phyloP scores from a whole-genome alignment of 257 asterid species.

The Paraleonurus japonicus region DNA sequence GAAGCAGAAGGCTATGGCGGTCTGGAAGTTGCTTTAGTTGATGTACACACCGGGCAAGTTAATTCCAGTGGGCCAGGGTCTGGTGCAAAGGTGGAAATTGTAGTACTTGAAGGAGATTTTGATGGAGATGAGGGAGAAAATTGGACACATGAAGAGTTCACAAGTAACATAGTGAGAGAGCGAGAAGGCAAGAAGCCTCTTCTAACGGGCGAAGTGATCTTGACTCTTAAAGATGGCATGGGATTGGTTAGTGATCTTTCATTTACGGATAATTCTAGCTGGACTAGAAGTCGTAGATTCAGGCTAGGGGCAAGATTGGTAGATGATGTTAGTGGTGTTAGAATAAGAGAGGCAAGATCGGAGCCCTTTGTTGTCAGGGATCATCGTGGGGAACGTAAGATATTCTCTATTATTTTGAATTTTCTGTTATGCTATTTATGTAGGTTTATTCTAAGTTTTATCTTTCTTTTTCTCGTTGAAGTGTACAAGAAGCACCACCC shows the following conservation, averaged over 20 bases:
- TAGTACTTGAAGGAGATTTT: slow-evolving; percentile 88
- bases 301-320: slow-evolving; percentile 73
- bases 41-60: slow-evolving; percentile 55
- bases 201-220: slow-evolving; percentile 60
- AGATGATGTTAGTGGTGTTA: slow-evolving; percentile 50
- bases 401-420: not conserved
- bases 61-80: slow-evolving; percentile 53
- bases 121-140: slow-evolving; percentile 56
- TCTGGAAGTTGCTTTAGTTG: slow-evolving; percentile 60
- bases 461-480: slow-evolving; percentile 14
- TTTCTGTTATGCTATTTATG: not conserved
- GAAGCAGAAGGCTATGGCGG: slow-evolving; percentile 64
- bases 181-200: slow-evolving; percentile 82
- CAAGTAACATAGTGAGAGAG: slow-evolving; percentile 67
- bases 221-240: slow-evolving; percentile 60
- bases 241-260: slow-evolving; percentile 61
- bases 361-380: slow-evolving; percentile 82
- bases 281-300: slow-evolving; percentile 95
- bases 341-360: slow-evolving; percentile 75
- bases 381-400: slow-evolving; percentile 93
- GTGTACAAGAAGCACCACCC: slow-evolving; percentile 98
- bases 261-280: slow-evolving; percentile 89
- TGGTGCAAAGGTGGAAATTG: slow-evolving; percentile 68
- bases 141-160: slow-evolving; percentile 71
- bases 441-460: not conserved